phyloP scores from a whole-genome alignment of 148 eudicot genomes.

The Suaeda aralocaspica region DNA sequence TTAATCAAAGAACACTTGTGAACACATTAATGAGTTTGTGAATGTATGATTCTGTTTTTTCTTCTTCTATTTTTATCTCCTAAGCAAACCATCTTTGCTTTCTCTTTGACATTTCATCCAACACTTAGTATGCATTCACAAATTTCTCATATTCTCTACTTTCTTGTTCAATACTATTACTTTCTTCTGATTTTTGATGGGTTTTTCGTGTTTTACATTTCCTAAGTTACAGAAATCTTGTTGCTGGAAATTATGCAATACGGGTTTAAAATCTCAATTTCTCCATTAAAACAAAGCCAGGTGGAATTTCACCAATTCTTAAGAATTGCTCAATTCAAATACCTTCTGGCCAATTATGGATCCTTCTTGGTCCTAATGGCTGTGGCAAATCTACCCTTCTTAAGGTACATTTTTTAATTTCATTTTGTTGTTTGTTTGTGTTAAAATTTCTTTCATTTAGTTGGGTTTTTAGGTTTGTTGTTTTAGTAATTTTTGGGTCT shows the following conservation, averaged over 20 bases:
- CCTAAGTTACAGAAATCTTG: constrained; percentile 9
- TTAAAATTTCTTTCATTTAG: neutral
- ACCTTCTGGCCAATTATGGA: constrained; percentile 89
- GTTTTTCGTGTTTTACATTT: neutral
- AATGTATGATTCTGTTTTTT: no score
- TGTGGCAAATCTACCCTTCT: constrained; percentile 95
- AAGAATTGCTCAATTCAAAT: constrained; percentile 71
- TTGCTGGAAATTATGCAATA: constrained; percentile 43
- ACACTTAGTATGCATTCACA: constrained; percentile 24
- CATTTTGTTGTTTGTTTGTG: neutral
- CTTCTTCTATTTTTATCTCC: no score
- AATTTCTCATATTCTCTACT: neutral
- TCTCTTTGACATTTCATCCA: constrained; percentile 39
- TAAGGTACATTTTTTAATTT: constrained; percentile 35
- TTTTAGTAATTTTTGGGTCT: no score
- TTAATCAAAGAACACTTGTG: no score
- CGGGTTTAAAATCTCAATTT: constrained; percentile 56
- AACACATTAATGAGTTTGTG: no score
- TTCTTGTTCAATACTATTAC: neutral
- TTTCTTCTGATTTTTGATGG: neutral
- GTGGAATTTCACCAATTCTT: constrained; percentile 48
- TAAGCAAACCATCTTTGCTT: neutral
- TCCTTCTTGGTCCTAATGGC: constrained; percentile 97
- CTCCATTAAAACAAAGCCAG: constrained; percentile 41
- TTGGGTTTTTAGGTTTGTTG: neutral